A percentile compares a stretch with the other conserved stretches of the same genome.
Conservation (phyloP, 495 filamentous ascomycete species). For the Penicillium alfredii region DNA sequence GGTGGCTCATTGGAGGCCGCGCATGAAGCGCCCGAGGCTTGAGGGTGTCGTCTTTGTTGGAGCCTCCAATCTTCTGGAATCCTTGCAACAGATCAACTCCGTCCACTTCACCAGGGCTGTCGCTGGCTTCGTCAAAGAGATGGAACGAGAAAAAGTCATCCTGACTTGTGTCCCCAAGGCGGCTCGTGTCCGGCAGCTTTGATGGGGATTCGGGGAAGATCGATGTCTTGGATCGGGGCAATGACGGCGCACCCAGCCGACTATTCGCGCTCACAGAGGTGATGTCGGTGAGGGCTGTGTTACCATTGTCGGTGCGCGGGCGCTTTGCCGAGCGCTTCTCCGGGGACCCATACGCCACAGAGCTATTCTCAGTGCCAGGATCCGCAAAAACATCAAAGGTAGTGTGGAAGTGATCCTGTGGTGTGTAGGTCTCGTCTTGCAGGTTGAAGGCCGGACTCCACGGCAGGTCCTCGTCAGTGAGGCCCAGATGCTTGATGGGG, state of each 20-base stretch:
- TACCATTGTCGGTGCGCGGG: conserved; percentile 47
- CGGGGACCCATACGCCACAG: conserved; percentile 62
- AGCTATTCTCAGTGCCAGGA: conserved; percentile 39
- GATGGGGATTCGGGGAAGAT: conserved; percentile 45
- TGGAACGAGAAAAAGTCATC: conserved; percentile 61
- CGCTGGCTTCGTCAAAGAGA: conserved; percentile 47
- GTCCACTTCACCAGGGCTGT: conserved; percentile 51
- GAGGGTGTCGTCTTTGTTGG: conserved; percentile 27
- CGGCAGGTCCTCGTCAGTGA: conserved; percentile 55
- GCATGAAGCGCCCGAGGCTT: conserved; percentile 25
- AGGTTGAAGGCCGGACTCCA: conserved; percentile 78
- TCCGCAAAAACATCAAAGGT: conserved; percentile 75
- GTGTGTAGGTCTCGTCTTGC: conserved; percentile 48
- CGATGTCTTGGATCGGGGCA: conserved; percentile 35
- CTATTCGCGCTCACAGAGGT: conserved; percentile 49
- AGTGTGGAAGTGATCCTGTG: conserved; percentile 41
- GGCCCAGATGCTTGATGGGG: conserved; percentile 65
- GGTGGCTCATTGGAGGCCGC: conserved; percentile 35
- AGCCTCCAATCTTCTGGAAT: conserved; percentile 79
- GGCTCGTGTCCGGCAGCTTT: conserved; percentile 47
- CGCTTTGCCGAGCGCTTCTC: conserved; percentile 67
- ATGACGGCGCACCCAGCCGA: conserved; percentile 33
- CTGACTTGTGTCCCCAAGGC: conserved; percentile 49
- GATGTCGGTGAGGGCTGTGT: conserved; percentile 58
- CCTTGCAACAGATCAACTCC: conserved; percentile 82